Conservation (phyloP, 306 rosid genomes). For the Inga leiocalycina region DNA sequence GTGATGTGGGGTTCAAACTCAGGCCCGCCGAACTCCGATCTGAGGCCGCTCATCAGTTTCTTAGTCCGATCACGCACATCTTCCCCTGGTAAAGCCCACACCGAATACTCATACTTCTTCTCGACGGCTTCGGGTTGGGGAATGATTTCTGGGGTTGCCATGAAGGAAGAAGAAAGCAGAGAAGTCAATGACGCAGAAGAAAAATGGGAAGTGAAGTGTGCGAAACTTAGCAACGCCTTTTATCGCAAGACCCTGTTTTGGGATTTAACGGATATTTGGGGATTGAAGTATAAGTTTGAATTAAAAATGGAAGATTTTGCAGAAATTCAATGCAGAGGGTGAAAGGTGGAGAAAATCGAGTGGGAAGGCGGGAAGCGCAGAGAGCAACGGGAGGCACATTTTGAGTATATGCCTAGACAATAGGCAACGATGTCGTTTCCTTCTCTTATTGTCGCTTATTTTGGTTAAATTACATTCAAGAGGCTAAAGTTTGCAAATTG, state of each 20-base stretch:
- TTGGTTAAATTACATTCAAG: too few relatives aligned
- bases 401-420: neutral
- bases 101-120: conserved; percentile 55
- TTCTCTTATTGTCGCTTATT: too few relatives aligned
- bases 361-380: neutral
- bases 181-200: neutral
- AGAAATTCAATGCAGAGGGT: neutral
- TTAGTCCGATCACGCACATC: conserved; percentile 46
- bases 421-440: neutral
- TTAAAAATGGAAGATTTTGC: neutral
- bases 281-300: neutral
- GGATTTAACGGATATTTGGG: neutral
- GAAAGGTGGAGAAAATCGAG: neutral
- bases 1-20: conserved; percentile 86
- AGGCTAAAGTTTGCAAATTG: too few relatives aligned
- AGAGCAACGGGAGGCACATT: neutral
- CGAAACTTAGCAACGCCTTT: neutral
- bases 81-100: conserved; percentile 91
- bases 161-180: neutral
- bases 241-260: neutral
- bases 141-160: conserved; percentile 46
- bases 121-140: neutral
- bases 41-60: conserved; percentile 63
- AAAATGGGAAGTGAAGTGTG: neutral
- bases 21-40: conserved; percentile 78